phyloP scores from a whole-genome alignment of 305 asterid species.

The Galium porrigens region DNA sequence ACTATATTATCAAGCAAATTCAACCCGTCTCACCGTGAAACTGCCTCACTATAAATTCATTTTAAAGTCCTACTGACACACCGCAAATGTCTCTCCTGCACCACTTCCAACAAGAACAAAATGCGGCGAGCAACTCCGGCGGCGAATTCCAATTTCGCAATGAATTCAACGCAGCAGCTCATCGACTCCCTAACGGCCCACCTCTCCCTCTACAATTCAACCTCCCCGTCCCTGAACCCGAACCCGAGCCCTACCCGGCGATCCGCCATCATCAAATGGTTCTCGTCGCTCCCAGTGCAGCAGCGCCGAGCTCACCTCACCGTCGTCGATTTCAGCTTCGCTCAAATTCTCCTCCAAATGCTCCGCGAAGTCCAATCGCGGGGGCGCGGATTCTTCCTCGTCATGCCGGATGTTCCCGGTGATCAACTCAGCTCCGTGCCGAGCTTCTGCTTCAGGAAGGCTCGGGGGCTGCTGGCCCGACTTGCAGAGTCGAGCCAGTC shows the following conservation, averaged over 20 bases:
- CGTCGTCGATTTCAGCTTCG: conserved; percentile 36
- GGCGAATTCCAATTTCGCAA: neutral
- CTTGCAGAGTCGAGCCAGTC: conserved; percentile 30
- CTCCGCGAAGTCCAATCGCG: conserved; percentile 35
- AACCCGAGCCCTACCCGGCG: conserved; percentile 30
- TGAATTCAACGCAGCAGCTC: conserved; percentile 16
- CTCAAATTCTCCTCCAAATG: conserved; percentile 54
- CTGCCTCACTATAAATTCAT: neutral
- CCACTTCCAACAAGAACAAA: conserved; percentile 2
- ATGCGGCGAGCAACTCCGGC: neutral
- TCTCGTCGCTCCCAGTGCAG: conserved; percentile 56
- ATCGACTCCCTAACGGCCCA: conserved; percentile 19
- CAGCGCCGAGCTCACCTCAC: conserved; percentile 82
- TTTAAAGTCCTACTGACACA: conserved; percentile 4
- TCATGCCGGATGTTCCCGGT: conserved; percentile 69
- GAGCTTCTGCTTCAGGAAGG: conserved; percentile 57
- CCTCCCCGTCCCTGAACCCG: conserved; percentile 17
- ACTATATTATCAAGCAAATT: too few relatives aligned
- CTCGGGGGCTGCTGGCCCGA: conserved; percentile 49
- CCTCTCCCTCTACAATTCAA: conserved; percentile 19
- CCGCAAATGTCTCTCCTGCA: conserved; percentile 10
- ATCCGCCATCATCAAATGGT: conserved; percentile 62
- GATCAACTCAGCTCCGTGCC: conserved; percentile 35
- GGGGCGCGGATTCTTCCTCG: conserved; percentile 50
- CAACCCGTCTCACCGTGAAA: too few relatives aligned